Evolutionary conservation across 805 yeast genomes (phyloP), one percentile per base, ranked within the genome.

Genomic region (Lachancea nothofagi): DNA sequence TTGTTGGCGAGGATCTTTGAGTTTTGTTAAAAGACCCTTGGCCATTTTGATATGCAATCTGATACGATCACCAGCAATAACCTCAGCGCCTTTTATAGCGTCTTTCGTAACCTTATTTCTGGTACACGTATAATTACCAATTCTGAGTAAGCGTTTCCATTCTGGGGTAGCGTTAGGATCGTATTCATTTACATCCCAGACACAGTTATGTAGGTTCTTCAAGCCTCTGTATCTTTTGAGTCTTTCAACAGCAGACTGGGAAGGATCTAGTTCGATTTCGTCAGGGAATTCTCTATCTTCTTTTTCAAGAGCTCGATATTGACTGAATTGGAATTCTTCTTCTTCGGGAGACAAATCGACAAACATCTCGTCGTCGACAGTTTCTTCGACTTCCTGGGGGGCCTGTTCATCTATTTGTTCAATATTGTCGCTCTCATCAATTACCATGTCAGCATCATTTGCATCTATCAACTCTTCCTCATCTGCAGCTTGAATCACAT

Each of bases 271-370:
- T 60, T 93, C 97, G 41, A 90, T 65, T 65, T 93, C 98, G 64
- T 93, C 99, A 0, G 97, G 97, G 70, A 88, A 93, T 53, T 89
- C 96, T 25, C 77, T 72, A 58, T 87, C 97, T 40, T 89, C 97
- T 44, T 75, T 74, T 49, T 79, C 96, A 46, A 76, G 62, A 28
- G 70, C 70, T 50, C 93, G 76, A 65, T 71, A 88, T 52, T 72
- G 74, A 41, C 72, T 66, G 46, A 87, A 69, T 62, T 89, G 96
- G 51, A 78, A 74, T 44, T 77, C 78, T 59, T 86, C 96, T 51
- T 87, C 96, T 51, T 85, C 96, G 24, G 81, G 78, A 1, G 82
- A 67, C 36, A 87, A 65, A 26, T 87, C 96, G 40, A 78, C 78
- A 55, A 78, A 80, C 69, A 72, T 70, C 30, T 66, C 67, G 37